Evolutionary conservation across 75 land plant genomes (phyloP).

Genomic region (Larix kaempferi): DNA sequence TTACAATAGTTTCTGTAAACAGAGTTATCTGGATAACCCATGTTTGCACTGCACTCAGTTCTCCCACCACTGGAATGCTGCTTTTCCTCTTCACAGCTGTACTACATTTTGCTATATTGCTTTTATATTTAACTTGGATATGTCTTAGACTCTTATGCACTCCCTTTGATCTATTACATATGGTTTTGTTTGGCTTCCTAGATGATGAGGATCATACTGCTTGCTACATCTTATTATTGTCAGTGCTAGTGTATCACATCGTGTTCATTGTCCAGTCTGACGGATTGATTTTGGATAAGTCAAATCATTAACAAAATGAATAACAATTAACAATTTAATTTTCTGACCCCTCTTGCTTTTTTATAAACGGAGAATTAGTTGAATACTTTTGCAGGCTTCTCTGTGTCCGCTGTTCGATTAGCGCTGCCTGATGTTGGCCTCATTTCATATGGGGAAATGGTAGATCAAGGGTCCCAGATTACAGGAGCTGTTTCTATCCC

Average conservation of each 20-base stretch:
- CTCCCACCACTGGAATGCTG: too few relatives aligned
- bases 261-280: constrained; percentile 1
- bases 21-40: too few relatives aligned
- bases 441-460: constrained; percentile 94
- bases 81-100: too few relatives aligned
- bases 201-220: not conserved
- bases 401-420: constrained; percentile 80
- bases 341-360: not conserved
- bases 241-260: not conserved
- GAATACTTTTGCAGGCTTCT: constrained; percentile 60
- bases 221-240: not conserved
- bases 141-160: not conserved
- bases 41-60: too few relatives aligned
- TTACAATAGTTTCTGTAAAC: too few relatives aligned
- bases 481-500: constrained; percentile 93
- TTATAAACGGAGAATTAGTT: not conserved
- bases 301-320: not conserved
- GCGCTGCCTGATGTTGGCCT: constrained; percentile 90
- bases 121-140: too few relatives aligned
- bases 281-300: not conserved
- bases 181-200: not conserved
- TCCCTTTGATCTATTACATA: not conserved
- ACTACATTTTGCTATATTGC: too few relatives aligned
- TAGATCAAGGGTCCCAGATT: constrained; percentile 89
- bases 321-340: not conserved